Evolutionary conservation across 148 eudicot species (phyloP).

Genomic region (Cornus controversa): DNA sequence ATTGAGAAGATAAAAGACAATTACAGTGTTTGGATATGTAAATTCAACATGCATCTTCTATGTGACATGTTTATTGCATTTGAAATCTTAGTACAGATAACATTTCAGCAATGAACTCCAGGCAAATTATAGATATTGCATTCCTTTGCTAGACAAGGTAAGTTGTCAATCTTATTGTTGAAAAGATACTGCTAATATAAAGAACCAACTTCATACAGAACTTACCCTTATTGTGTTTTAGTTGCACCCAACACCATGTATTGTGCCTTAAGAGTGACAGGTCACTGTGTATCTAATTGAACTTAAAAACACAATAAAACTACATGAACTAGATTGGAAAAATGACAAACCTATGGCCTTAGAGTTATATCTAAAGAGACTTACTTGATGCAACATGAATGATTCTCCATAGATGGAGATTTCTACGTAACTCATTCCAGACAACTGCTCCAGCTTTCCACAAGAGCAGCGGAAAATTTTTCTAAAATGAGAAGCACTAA

Average conservation of each 20-base stretch:
- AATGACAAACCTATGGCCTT: not conserved
- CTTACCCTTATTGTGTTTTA: not conserved
- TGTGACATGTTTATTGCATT: not conserved
- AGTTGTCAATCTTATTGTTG: not conserved
- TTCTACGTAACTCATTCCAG: constrained; percentile 58
- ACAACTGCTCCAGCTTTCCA: constrained; percentile 62
- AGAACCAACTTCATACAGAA: not conserved
- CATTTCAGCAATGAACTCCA: not conserved
- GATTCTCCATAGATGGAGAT: constrained; percentile 90
- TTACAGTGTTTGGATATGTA: not conserved
- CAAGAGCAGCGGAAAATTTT: constrained; percentile 77
- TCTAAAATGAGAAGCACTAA: constrained; percentile 85
- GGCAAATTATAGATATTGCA: not conserved
- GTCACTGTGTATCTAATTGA: not conserved
- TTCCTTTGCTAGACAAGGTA: not conserved
- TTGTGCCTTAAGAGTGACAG: not conserved
- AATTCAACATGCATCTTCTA: not conserved
- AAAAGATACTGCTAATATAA: not conserved
- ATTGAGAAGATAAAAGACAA: not conserved
- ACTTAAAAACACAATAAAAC: not conserved
- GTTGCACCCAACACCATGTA: not conserved
- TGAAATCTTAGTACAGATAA: too few species aligned
- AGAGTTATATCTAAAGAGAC: constrained; percentile 17
- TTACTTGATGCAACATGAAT: constrained; percentile 98
- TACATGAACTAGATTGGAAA: not conserved